phyloP scores from a whole-genome alignment of 306 rosid species.

The Pyrus pyrifolia region DNA sequence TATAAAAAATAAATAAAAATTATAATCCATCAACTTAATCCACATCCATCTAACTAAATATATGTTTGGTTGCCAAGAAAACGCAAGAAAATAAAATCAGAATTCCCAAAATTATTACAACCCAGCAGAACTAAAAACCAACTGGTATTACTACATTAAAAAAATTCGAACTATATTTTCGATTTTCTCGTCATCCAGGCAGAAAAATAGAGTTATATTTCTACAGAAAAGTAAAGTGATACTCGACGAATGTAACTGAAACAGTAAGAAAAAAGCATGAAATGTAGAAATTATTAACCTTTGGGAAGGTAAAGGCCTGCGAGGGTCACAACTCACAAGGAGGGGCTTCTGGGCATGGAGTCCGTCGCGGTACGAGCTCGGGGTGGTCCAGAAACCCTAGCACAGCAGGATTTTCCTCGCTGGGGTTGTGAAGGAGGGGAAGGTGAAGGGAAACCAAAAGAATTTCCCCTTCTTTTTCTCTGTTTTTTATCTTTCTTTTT shows the following conservation, averaged over 20 bases:
- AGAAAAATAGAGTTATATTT: not conserved
- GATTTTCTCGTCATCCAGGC: not conserved
- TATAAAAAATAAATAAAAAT: not conserved
- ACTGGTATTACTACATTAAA: not conserved
- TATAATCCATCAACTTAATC: not conserved
- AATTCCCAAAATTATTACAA: not conserved
- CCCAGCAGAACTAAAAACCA: not conserved
- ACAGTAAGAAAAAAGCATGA: not conserved
- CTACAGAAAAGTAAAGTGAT: not conserved
- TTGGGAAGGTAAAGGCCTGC: not conserved
- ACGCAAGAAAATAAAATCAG: not conserved
- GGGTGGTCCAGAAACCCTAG: constrained; percentile 3
- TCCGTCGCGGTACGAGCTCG: not conserved
- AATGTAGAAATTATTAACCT: not conserved
- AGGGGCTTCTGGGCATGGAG: not conserved
- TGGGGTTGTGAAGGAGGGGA: not conserved
- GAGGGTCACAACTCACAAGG: not conserved
- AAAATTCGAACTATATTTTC: not conserved
- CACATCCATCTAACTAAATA: not conserved
- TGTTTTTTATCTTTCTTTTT: not conserved
- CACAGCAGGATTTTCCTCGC: not conserved
- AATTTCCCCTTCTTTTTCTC: not conserved
- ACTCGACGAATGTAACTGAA: not conserved
- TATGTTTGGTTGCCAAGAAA: not conserved
- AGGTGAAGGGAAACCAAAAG: not conserved